Evolutionary conservation across 2,329 filamentous ascomycete species (phyloP).

Genomic region (Fusarium mexicanum): DNA sequence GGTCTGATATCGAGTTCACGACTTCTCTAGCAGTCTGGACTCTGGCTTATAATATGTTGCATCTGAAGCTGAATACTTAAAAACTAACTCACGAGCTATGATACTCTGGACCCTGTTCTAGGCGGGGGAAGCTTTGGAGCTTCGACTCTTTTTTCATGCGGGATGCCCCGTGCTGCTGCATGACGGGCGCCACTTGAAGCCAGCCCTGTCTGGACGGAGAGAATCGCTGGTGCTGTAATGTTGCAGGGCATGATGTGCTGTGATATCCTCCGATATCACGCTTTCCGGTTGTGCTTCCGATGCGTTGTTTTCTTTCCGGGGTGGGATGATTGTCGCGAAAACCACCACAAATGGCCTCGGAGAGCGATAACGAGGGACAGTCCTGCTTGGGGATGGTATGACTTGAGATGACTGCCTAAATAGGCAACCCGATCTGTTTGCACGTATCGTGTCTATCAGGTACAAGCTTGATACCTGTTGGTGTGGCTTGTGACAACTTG

Average conservation of each 20-base stretch:
- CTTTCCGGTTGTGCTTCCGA: slow-evolving; percentile 17
- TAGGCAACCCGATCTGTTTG: slow-evolving; percentile 21
- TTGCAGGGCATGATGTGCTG: slow-evolving; percentile 13
- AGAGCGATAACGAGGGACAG: background rate
- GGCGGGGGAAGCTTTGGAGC: slow-evolving; percentile 26
- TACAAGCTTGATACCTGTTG: slow-evolving; percentile 3
- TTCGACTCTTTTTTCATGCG: slow-evolving; percentile 30
- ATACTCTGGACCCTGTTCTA: slow-evolving; percentile 21
- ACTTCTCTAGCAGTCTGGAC: background rate
- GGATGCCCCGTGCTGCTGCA: slow-evolving; percentile 40
- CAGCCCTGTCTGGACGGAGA: slow-evolving; percentile 18
- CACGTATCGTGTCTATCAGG: slow-evolving; percentile 5
- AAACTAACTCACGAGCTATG: slow-evolving; percentile 5
- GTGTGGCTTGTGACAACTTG: slow-evolving; percentile 5
- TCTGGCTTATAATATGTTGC: background rate
- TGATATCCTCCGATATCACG: slow-evolving; percentile 18
- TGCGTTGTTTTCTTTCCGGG: slow-evolving; percentile 14
- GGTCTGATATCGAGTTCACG: background rate
- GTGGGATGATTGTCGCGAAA: slow-evolving; percentile 2
- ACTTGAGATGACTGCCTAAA: slow-evolving; percentile 13
- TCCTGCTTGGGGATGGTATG: slow-evolving; percentile 2
- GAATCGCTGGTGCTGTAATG: background rate
- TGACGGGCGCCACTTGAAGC: slow-evolving; percentile 27
- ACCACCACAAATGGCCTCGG: slow-evolving; percentile 1
- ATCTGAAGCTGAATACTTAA: background rate